Evolutionary conservation across 805 yeast species (phyloP).

Genomic region (Starmerella etchellsii): DNA sequence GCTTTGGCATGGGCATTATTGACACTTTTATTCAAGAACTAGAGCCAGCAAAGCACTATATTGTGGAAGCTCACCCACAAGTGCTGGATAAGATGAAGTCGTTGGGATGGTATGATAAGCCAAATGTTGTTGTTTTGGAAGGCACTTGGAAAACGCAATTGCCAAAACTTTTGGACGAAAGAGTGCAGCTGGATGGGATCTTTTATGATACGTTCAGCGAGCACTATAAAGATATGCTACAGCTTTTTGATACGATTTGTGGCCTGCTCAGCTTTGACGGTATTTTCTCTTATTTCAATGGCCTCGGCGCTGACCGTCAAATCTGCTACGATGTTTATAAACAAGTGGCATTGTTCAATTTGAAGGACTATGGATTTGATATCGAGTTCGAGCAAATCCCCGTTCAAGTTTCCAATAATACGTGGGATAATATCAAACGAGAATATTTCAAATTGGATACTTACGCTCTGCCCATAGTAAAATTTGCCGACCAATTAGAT

Average conservation of each 20-base stretch:
- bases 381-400: conserved; percentile 37
- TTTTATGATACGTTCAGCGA: conserved; percentile 92
- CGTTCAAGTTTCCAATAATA: conserved; percentile 27
- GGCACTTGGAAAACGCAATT: conserved; percentile 91
- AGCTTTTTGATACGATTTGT: conserved; percentile 65
- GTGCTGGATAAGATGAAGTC: conserved; percentile 52
- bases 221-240: conserved; percentile 79
- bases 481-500: conserved; percentile 13
- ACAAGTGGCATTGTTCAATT: conserved; percentile 66
- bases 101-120: conserved; percentile 75
- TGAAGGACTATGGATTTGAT: conserved; percentile 62
- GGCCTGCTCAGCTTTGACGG: conserved; percentile 77
- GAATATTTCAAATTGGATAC: conserved; percentile 26
- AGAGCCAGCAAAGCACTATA: conserved; percentile 61
- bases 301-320: conserved; percentile 69
- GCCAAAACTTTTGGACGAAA: conserved; percentile 48
- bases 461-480: conserved; percentile 26
- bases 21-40: conserved; percentile 58
- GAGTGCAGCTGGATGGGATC: conserved; percentile 75
- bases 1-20: conserved; percentile 95
- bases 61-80: conserved; percentile 90
- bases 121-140: conserved; percentile 57
- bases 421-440: conserved; percentile 27
- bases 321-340: conserved; percentile 74
- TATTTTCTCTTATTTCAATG: conserved; percentile 81